These are phyloP conservation scores for Acacia melanoxylon DNA, from an alignment of 306 rosid genomes.

Conservation along the genomic window DNA sequence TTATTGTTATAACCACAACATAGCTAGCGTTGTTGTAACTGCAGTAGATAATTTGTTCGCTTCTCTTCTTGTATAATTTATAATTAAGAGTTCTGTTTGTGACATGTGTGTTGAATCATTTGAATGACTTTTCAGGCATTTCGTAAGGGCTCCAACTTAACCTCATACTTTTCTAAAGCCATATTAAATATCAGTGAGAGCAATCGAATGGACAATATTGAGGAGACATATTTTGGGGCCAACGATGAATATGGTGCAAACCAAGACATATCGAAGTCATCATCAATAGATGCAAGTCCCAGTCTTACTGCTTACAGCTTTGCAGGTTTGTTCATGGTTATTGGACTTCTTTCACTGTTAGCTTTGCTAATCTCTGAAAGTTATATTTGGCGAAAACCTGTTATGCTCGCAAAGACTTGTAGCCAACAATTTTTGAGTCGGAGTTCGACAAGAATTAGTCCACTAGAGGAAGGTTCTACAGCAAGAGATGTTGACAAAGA, in stretches of 20 bases:
- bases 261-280: not conserved
- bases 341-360: no score
- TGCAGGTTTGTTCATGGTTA: no score
- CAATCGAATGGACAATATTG: not conserved
- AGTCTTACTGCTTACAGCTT: not conserved
- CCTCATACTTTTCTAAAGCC: slow-evolving; percentile 28
- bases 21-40: not conserved
- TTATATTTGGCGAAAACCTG: no score
- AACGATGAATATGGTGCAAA: not conserved
- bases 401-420: no score
- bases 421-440: not conserved
- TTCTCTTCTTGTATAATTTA: no score
- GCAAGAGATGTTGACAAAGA: not conserved
- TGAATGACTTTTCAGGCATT: slow-evolving; percentile 20
- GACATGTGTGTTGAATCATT: not conserved
- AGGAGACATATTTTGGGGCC: slow-evolving; percentile 12
- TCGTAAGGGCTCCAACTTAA: not conserved
- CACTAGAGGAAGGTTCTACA: not conserved
- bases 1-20: no score
- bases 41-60: not conserved
- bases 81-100: not conserved
- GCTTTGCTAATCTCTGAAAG: no score
- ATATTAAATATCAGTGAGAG: slow-evolving; percentile 2
- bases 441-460: not conserved
- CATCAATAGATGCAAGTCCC: not conserved